Evolutionary conservation across 768 basidiomycete species (phyloP).

Genomic region (Porpolomopsis calyptriformis): DNA sequence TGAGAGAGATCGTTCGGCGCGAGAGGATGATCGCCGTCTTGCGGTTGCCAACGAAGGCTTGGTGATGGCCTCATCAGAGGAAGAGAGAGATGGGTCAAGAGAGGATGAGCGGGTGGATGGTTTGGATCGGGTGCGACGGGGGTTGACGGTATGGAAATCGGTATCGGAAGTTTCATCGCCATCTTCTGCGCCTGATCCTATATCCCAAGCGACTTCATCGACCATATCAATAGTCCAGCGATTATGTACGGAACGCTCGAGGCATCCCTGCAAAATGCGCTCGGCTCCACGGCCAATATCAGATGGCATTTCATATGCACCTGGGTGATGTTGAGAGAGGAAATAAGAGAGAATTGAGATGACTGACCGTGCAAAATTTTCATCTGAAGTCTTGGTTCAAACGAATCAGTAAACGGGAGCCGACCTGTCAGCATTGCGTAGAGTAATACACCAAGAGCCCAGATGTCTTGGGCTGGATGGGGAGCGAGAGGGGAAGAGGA

Average conservation of each 20-base stretch:
- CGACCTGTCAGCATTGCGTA: slow-evolving; percentile 74
- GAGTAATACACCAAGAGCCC: slow-evolving; percentile 89
- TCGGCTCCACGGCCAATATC: slow-evolving; percentile 52
- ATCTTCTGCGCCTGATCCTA: slow-evolving; percentile 57
- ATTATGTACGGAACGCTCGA: slow-evolving; percentile 47
- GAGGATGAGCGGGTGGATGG: slow-evolving; percentile 8
- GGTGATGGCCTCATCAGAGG: slow-evolving; percentile 7
- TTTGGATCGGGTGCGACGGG: slow-evolving; percentile 10
- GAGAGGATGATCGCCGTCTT: slow-evolving; percentile 30
- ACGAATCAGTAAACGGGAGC: slow-evolving; percentile 83
- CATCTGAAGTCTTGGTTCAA: slow-evolving; percentile 84
- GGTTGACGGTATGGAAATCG: slow-evolving; percentile 9
- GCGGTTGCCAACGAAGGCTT: slow-evolving; percentile 24
- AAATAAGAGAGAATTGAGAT: not conserved
- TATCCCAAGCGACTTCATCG: slow-evolving; percentile 70
- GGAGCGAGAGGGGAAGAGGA: slow-evolving; percentile 29
- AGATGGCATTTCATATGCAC: slow-evolving; percentile 48
- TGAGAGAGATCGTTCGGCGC: slow-evolving; percentile 38
- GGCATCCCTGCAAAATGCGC: slow-evolving; percentile 67
- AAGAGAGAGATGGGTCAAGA: not conserved
- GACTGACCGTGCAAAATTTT: slow-evolving; percentile 75
- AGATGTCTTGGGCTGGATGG: slow-evolving; percentile 81
- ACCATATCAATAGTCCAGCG: slow-evolving; percentile 81
- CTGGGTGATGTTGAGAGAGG: slow-evolving; percentile 25
- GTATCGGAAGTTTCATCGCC: slow-evolving; percentile 28